Percentiles rank a stretch among this genome's conserved stretches.
Evolutionary conservation across 768 basidiomycete species (phyloP).

Genomic region (Boletus reticulatus): DNA sequence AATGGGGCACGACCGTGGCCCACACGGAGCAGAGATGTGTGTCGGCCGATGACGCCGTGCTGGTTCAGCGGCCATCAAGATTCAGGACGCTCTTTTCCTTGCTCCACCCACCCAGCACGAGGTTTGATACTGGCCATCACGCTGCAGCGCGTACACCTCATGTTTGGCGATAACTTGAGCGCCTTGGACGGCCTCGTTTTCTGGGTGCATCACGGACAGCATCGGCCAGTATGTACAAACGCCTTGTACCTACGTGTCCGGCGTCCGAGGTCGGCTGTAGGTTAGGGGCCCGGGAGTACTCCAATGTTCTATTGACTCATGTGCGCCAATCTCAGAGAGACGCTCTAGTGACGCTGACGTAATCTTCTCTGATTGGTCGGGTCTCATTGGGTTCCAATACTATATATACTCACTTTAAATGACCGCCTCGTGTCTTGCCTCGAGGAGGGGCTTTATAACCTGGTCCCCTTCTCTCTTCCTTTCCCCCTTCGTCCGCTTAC

Average conservation of each 20-base stretch:
- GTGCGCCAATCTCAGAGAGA: background rate
- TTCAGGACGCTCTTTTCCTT: no score
- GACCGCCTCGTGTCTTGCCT: constrained; percentile 28
- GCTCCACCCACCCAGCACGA: background rate
- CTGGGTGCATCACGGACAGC: no score
- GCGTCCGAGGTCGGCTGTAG: no score
- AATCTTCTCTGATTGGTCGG: constrained; percentile 18
- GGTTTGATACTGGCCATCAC: background rate
- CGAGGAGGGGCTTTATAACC: constrained; percentile 22
- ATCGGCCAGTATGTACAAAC: no score
- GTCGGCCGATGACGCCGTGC: background rate
- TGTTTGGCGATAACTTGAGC: background rate
- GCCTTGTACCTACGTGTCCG: no score
- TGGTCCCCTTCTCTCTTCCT: background rate
- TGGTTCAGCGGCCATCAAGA: background rate
- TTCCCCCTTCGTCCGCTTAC: constrained; percentile 12
- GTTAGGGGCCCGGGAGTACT: no score
- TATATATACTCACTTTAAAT: constrained; percentile 8
- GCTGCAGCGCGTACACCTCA: constrained; percentile 4
- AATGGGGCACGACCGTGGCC: no score
- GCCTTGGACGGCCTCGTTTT: background rate
- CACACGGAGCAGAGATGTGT: no score
- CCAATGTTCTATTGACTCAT: background rate
- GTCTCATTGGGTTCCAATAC: constrained; percentile 11
- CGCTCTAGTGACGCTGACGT: constrained; percentile 17